phyloP scores from a whole-genome alignment of 129 eudicot species.

The Lactuca saligna region DNA sequence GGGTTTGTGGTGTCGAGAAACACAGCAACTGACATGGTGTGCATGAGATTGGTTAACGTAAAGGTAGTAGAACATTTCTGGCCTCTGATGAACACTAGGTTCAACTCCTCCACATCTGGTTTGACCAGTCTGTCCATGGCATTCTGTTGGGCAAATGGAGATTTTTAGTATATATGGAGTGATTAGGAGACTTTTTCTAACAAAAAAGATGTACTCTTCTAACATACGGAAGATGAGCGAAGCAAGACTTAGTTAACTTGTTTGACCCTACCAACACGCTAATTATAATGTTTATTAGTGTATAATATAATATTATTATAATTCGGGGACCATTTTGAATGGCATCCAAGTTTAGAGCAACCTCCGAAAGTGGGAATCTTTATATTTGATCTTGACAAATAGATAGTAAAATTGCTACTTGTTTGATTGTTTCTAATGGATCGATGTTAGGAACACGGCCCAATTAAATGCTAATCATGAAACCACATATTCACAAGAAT shows the following conservation, averaged over 20 bases:
- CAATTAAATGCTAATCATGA: too few species aligned
- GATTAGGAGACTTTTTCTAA: conserved; percentile 1
- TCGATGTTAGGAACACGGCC: too few species aligned
- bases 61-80: conserved; percentile 49
- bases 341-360: conserved; percentile 27
- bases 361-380: conserved; percentile 13
- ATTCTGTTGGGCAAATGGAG: neutral
- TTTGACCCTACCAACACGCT: conserved; percentile 40
- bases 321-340: conserved; percentile 20
- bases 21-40: conserved; percentile 72
- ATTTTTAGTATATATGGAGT: conserved; percentile 10
- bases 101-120: conserved; percentile 46
- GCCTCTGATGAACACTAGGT: conserved; percentile 36
- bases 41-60: conserved; percentile 65
- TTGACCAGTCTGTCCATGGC: conserved; percentile 71
- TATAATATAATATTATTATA: neutral
- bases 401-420: neutral
- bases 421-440: too few species aligned
- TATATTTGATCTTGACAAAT: conserved; percentile 19
- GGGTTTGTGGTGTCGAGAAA: conserved; percentile 60
- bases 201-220: neutral
- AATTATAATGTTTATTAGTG: neutral
- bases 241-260: conserved; percentile 27
- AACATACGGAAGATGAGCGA: conserved; percentile 28
- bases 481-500: too few species aligned